These are phyloP conservation scores for Pyracantha coccinea DNA, from an alignment of 331 rosid genomes.

Conservation along the genomic window DNA sequence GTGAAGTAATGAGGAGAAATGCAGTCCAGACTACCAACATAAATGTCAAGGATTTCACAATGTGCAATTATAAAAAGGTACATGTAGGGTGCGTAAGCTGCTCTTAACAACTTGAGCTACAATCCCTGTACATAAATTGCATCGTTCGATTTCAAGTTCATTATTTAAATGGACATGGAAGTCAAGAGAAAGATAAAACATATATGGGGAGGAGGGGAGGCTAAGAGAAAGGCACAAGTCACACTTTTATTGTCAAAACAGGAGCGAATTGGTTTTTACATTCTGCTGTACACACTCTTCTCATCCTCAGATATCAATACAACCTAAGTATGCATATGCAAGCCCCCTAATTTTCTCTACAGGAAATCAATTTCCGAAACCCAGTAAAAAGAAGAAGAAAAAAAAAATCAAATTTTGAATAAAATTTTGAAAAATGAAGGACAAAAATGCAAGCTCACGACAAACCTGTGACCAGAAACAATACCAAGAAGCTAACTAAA, in stretches of 20 bases:
- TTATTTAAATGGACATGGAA: background rate
- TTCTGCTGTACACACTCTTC: conserved; percentile 74
- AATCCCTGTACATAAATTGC: too few relatives aligned
- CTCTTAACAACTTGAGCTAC: too few relatives aligned
- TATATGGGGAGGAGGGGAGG: background rate
- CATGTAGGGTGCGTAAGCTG: too few relatives aligned
- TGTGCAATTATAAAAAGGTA: too few relatives aligned
- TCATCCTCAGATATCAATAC: conserved; percentile 46
- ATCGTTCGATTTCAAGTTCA: too few relatives aligned
- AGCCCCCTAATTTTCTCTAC: conserved; percentile 30
- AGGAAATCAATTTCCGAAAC: conserved; percentile 22
- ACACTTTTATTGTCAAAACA: conserved; percentile 48
- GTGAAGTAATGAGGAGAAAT: too few relatives aligned
- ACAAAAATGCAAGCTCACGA: conserved; percentile 38
- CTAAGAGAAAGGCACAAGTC: conserved; percentile 3
- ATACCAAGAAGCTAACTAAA: conserved; percentile 39
- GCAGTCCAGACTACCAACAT: too few relatives aligned
- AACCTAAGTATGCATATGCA: conserved; percentile 24
- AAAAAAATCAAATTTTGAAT: conserved; percentile 17
- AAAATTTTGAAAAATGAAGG: conserved; percentile 26
- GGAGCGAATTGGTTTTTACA: conserved; percentile 41
- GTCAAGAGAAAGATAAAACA: background rate
- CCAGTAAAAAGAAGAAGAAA: background rate
- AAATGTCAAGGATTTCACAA: too few relatives aligned
- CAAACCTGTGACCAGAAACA: conserved; percentile 44